Evolutionary conservation across 805 yeast species (phyloP).

Genomic region (Ogataea salicorniae): DNA sequence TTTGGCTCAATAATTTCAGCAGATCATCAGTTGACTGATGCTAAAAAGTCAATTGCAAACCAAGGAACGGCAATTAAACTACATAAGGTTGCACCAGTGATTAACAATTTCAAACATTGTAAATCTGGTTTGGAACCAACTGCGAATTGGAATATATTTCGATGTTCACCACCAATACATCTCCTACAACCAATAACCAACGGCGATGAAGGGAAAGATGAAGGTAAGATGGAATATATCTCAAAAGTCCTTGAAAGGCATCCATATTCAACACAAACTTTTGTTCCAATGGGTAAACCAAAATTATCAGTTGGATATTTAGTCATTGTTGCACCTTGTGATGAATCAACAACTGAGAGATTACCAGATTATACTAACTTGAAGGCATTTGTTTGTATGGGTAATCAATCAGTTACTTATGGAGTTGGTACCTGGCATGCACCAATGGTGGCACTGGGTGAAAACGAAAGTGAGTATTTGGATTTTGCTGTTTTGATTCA

Average conservation of each 20-base stretch:
- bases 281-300: slow-evolving; percentile 79
- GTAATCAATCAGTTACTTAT: slow-evolving; percentile 87
- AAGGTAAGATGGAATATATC: slow-evolving; percentile 30
- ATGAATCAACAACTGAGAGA: slow-evolving; percentile 30
- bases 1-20: slow-evolving; percentile 81
- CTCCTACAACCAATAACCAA: slow-evolving; percentile 31
- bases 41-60: slow-evolving; percentile 56
- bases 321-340: slow-evolving; percentile 72
- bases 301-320: slow-evolving; percentile 48
- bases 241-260: slow-evolving; percentile 83
- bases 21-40: slow-evolving; percentile 55
- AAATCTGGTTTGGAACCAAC: slow-evolving; percentile 45
- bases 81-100: slow-evolving; percentile 64
- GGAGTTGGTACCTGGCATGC: slow-evolving; percentile 92
- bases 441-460: slow-evolving; percentile 84
- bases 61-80: slow-evolving; percentile 91
- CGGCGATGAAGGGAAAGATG: background rate
- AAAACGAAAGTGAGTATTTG: slow-evolving; percentile 35
- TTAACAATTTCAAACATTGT: slow-evolving; percentile 43
- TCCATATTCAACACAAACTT: slow-evolving; percentile 84
- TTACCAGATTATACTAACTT: slow-evolving; percentile 59
- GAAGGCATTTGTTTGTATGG: slow-evolving; percentile 68
- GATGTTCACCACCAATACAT: slow-evolving; percentile 74
- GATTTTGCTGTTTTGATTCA: slow-evolving; percentile 89
- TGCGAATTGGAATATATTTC: slow-evolving; percentile 77